phyloP scores from a whole-genome alignment of 805 yeast species.

The Candida palmyrensis region DNA sequence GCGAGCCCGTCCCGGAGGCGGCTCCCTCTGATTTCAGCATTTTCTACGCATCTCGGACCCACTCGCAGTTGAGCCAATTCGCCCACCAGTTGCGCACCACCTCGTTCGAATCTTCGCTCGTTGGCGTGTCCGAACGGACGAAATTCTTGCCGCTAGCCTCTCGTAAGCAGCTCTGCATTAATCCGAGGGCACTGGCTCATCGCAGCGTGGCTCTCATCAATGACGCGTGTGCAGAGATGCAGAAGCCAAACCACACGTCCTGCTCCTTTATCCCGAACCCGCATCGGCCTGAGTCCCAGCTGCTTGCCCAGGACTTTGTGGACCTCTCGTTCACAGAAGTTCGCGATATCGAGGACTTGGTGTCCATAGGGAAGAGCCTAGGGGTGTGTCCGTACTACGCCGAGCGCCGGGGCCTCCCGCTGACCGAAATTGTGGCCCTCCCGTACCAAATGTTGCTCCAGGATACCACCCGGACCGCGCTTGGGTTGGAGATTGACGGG shows the following conservation, averaged over 20 bases:
- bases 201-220: conserved; percentile 54
- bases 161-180: conserved; percentile 78
- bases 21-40: conserved; percentile 40
- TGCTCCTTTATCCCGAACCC: conserved; percentile 19
- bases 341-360: conserved; percentile 78
- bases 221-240: conserved; percentile 76
- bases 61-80: conserved; percentile 81
- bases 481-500: conserved; percentile 55
- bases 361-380: conserved; percentile 48
- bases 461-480: conserved; percentile 49
- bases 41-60: conserved; percentile 80
- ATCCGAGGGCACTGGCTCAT: conserved; percentile 51
- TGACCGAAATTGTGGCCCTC: conserved; percentile 71
- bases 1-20: conserved; percentile 13
- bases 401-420: conserved; percentile 47
- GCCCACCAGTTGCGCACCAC: conserved; percentile 65
- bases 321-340: conserved; percentile 53
- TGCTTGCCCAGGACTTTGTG: conserved; percentile 38
- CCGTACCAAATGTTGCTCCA: conserved; percentile 81
- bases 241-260: conserved; percentile 18
- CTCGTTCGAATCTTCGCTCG: conserved; percentile 56
- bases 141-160: conserved; percentile 77
- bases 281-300: conserved; percentile 21
- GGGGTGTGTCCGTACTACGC: conserved; percentile 82
- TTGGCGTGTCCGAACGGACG: conserved; percentile 42